Evolutionary conservation across 1,284 basidiomycete species (phyloP).

Genomic region (Trametes versicolor): DNA sequence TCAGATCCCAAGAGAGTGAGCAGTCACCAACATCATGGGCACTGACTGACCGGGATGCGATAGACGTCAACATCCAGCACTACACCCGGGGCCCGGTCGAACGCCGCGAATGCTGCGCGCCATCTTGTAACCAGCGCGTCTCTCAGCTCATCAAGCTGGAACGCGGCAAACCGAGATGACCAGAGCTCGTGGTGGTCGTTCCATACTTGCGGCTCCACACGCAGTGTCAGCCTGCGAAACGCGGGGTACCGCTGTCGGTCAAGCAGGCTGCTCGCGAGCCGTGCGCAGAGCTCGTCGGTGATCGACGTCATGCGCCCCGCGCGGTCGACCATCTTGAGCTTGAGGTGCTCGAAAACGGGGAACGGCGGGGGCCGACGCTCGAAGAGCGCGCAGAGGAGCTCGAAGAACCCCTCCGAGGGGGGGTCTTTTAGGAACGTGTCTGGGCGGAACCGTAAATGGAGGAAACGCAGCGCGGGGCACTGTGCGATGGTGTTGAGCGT

Average conservation of each 20-base stretch:
- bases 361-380: background rate
- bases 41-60: no score
- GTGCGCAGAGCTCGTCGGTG: background rate
- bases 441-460: background rate
- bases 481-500: background rate
- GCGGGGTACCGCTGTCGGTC: conserved; percentile 3
- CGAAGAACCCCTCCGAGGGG: background rate
- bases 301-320: conserved; percentile 1
- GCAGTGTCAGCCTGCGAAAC: conserved; percentile 3
- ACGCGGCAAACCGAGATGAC: no score
- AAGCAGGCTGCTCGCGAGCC: conserved; percentile 2
- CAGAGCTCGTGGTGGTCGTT: background rate
- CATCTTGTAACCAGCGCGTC: no score
- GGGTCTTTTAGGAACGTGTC: background rate
- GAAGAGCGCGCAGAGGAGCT: background rate
- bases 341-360: conserved; percentile 1
- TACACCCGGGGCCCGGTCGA: no score
- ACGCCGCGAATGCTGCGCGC: no score
- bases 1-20: no score
- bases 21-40: no score
- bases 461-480: background rate
- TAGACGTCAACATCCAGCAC: no score
- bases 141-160: no score
- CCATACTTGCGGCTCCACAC: conserved; percentile 1
- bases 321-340: conserved; percentile 9